Evolutionary conservation across 352 stramenopile genomes (phyloP), one percentile per base, ranked within the genome.

Genomic region (Phytophthora nicotianae): DNA sequence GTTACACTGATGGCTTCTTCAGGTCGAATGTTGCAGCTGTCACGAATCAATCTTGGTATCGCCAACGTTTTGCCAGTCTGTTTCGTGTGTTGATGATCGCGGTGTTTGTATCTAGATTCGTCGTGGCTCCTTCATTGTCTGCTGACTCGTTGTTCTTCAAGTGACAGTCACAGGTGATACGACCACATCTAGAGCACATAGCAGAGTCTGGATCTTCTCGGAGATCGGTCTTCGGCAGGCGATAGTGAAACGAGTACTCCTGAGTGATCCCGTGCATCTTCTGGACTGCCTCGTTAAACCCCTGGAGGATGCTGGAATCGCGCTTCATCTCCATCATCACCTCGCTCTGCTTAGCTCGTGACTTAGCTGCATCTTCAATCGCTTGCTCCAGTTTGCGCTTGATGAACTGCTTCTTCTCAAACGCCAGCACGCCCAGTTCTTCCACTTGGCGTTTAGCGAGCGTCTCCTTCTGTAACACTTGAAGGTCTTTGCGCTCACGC

Each of bases 161-260:
- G 27, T 79, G 49, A 42, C 80, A 89, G 37, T 86, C 80, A 40
- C 80, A 89, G 8, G 69, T 74, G 27, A 89, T 83, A 9, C 77
- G 70, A 5, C 80, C 77, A 42, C 80, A 89, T 0, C 50, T 51
- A 6, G 68, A 65, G 42, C 80, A 89, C 63, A 88, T 88, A 13
- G 50, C 50, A 13, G 68, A 72, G 6, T 79, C 50, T 1, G 29
- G 26, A 35, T 77, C 55, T 32, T 90, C 77, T 10, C 79, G 74
- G 19, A 89, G 19, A 51, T 93, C 85, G 1, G 72, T 62, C 52
- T 90, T 90, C 1, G 80, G 70, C 2, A 88, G 20, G 10, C 80
- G 72, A 46, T 86, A 90, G 40, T 87, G 74, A 20, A 84, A 83
- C 32, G 79, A 82, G 10, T 75, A 76, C 19, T 88, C 67, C 21